These are phyloP conservation scores for Omphalotus guepiniiformis DNA, from an alignment of 768 basidiomycete species.

Conservation along the genomic window DNA sequence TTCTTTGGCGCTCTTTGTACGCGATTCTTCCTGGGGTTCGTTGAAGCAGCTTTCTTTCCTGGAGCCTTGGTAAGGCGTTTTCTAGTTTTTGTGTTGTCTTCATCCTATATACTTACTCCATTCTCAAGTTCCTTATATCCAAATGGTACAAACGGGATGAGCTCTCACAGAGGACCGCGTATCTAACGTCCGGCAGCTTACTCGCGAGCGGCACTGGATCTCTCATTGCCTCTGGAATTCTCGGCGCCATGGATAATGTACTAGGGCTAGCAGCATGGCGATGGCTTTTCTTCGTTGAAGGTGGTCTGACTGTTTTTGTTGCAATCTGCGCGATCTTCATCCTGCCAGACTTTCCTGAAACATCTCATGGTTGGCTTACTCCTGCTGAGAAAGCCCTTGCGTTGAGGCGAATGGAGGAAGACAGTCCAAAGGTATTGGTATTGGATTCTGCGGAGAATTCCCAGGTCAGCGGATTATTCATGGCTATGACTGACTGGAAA, in stretches of 20 bases:
- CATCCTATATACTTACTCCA: background rate
- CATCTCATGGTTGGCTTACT: slow-evolving; percentile 55
- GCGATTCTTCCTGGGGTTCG: slow-evolving; percentile 74
- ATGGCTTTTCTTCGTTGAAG: slow-evolving; percentile 75
- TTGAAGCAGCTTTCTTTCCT: slow-evolving; percentile 70
- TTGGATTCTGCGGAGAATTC: slow-evolving; percentile 21
- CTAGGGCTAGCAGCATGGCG: slow-evolving; percentile 72
- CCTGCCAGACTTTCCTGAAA: slow-evolving; percentile 72
- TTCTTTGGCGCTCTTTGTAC: slow-evolving; percentile 47
- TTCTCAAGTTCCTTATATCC: slow-evolving; percentile 46
- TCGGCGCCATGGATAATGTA: slow-evolving; percentile 65
- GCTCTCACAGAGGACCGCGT: slow-evolving; percentile 62
- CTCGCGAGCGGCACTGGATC: slow-evolving; percentile 82
- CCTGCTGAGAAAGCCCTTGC: slow-evolving; percentile 54
- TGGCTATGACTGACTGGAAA: slow-evolving; percentile 60
- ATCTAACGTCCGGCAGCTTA: slow-evolving; percentile 67
- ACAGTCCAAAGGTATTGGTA: slow-evolving; percentile 37
- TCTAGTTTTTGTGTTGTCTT: background rate
- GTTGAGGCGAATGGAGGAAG: slow-evolving; percentile 57
- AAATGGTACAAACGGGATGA: slow-evolving; percentile 75
- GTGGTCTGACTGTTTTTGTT: slow-evolving; percentile 47
- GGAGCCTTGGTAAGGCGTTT: slow-evolving; percentile 43
- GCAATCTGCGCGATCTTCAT: slow-evolving; percentile 54
- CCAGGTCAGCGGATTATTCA: slow-evolving; percentile 39
- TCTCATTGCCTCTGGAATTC: slow-evolving; percentile 71